phyloP scores from a whole-genome alignment of 495 filamentous ascomycete species.

The Podospora australis region DNA sequence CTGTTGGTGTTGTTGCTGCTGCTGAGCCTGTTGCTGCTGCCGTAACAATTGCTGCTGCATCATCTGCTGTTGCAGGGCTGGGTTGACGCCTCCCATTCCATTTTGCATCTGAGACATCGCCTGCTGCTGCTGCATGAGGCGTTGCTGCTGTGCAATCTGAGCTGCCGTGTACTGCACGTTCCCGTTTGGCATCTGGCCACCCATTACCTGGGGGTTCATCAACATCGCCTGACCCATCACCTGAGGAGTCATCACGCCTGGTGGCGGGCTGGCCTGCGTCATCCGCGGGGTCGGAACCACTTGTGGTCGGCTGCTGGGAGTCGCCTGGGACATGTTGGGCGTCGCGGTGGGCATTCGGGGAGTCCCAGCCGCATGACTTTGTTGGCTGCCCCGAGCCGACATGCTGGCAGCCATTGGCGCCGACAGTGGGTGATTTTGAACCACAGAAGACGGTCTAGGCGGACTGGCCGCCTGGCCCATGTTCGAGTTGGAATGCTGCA shows the following conservation, averaged over 20 bases:
- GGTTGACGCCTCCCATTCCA: conserved; percentile 27
- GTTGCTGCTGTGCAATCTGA: conserved; percentile 50
- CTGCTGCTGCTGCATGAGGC: conserved; percentile 43
- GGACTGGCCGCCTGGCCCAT: conserved; percentile 63
- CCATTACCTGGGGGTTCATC: conserved; percentile 40
- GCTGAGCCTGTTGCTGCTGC: neutral
- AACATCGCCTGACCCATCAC: conserved; percentile 46
- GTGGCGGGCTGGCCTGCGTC: conserved; percentile 62
- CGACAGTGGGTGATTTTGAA: conserved; percentile 61
- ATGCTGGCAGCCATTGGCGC: conserved; percentile 62
- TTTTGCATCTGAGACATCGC: conserved; percentile 32
- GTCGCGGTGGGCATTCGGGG: conserved; percentile 75
- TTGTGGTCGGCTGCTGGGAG: conserved; percentile 58
- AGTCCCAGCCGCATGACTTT: conserved; percentile 68
- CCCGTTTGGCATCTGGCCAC: conserved; percentile 25
- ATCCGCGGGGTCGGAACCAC: conserved; percentile 66
- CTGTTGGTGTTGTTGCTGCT: neutral
- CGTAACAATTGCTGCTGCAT: conserved; percentile 28
- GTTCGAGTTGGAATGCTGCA: conserved; percentile 73
- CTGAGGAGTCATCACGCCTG: conserved; percentile 50
- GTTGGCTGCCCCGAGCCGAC: conserved; percentile 73
- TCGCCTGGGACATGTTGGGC: conserved; percentile 68
- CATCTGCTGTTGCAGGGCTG: conserved; percentile 2
- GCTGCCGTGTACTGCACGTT: conserved; percentile 8
- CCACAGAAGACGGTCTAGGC: conserved; percentile 66